phyloP scores from a whole-genome alignment of 139 green algal genomes.

The Mesostigma viride region DNA sequence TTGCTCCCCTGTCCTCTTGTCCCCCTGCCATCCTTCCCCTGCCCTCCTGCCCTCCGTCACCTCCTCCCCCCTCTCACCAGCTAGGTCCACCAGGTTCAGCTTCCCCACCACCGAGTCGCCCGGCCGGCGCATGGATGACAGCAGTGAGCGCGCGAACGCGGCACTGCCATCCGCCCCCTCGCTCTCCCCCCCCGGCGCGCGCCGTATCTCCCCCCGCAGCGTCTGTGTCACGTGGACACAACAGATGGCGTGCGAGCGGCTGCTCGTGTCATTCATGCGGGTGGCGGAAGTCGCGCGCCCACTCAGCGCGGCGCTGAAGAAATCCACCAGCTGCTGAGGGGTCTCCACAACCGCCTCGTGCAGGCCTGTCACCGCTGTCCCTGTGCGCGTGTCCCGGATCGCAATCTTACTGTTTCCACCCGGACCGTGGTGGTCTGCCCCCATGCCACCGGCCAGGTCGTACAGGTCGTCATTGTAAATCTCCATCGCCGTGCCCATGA shows the following conservation, averaged over 20 bases:
- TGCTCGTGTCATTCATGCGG: slow-evolving; percentile 68
- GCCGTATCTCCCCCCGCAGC: too few species aligned
- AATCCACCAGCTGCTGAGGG: neutral
- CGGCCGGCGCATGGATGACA: too few species aligned
- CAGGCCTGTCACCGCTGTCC: neutral
- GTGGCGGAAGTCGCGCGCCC: slow-evolving; percentile 63
- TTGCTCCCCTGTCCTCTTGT: too few species aligned
- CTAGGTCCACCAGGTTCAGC: slow-evolving; percentile 74
- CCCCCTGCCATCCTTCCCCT: too few species aligned
- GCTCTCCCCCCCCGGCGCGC: too few species aligned
- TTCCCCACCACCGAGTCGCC: slow-evolving; percentile 85
- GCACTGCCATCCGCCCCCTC: too few species aligned
- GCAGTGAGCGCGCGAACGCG: too few species aligned
- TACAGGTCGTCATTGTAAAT: neutral
- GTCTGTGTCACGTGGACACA: slow-evolving; percentile 60
- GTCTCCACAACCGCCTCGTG: neutral
- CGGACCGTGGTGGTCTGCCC: too few species aligned
- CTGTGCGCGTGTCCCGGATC: too few species aligned
- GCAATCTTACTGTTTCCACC: too few species aligned
- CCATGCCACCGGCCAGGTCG: neutral
- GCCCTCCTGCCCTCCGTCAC: too few species aligned
- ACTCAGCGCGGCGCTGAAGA: slow-evolving; percentile 19
- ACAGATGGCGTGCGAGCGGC: slow-evolving; percentile 81
- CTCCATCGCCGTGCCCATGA: neutral
- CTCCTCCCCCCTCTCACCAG: too few species aligned